Evolutionary conservation across 2,329 filamentous ascomycete genomes (phyloP), one percentile per base, ranked within the genome.

Genomic region (Penicillium sp.): DNA sequence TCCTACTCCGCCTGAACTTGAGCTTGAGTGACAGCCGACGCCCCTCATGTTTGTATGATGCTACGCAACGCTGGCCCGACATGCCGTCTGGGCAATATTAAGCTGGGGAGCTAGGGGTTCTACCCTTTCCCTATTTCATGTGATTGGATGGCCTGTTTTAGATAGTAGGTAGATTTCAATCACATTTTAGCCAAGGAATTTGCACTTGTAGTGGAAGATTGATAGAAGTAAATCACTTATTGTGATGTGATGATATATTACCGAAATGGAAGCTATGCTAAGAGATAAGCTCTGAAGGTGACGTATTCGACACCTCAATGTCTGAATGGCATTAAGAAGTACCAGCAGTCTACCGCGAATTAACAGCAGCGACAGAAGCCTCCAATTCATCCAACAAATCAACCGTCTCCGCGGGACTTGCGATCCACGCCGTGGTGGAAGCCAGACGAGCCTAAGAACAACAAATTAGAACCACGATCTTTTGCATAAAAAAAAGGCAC

Each of bases 361-460:
- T 33, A 7, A 15, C 8, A 4, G 12, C 13, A 33, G 5, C 6
- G 6, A 24, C 36, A 12, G 36, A 20, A 40, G 36, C 36, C n/a
- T 73, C 69, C 52, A 89, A 66, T 43, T 97, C 94, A 65, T 97
- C 91, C 54, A 99, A 75, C 64, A 97, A 73, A 62, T 90, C 86
- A 32, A 96, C 90, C 24, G 94, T 99, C 79, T 99, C 94, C 0
- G 82, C 80, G 0, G 94, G 94, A 67, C 85, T 97, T 1, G 94
- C 93, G 60, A 99, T 96, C 94, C 94, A 99, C 1, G 93, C 92
- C 18, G 94, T 97, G 1, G 93, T 97, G 27, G 90, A 94, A 17
- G 95, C 92, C 63, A 91, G 84, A 24, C 93, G 81, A 7, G 93
- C 94, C 77, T 80, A 37, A 13, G 15, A 17, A 30, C 7, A 27